Evolutionary conservation across 108 stramenopile species (phyloP).

Genomic region (Heterococcus sp.): DNA sequence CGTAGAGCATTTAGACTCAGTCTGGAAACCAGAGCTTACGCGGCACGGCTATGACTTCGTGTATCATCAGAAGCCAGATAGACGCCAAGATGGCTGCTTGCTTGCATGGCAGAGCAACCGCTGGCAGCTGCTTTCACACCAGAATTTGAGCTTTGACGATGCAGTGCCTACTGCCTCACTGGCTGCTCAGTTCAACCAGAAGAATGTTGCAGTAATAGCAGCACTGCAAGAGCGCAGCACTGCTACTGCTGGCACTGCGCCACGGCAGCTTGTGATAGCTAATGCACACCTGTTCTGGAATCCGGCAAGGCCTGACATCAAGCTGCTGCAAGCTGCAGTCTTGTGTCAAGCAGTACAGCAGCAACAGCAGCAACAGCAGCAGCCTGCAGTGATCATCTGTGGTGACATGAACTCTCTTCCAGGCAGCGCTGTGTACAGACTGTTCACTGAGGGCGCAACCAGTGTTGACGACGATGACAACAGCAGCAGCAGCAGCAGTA

Average conservation of each 20-base stretch:
- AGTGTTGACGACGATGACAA: not conserved
- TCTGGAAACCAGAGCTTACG: not conserved
- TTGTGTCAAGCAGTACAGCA: not conserved
- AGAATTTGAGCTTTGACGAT: not conserved
- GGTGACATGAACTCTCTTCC: not conserved
- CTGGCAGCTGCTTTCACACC: not conserved
- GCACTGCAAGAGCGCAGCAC: not conserved
- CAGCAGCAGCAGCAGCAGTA: not conserved
- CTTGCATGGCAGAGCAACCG: not conserved
- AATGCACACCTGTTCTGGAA: not conserved
- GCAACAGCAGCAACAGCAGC: too few relatives aligned
- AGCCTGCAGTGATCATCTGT: not conserved
- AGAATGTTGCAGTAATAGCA: not conserved
- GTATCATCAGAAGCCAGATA: not conserved
- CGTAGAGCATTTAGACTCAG: not conserved
- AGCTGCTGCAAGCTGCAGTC: not conserved
- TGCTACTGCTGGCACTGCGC: not conserved
- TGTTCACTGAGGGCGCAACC: not conserved
- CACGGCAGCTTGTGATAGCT: not conserved
- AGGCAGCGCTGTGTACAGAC: not conserved
- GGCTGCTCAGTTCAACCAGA: not conserved
- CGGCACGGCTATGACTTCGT: not conserved
- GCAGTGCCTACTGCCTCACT: not conserved
- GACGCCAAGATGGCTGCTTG: not conserved
- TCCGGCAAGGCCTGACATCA: not conserved